Evolutionary conservation across 805 yeast genomes (phyloP), one percentile per base, ranked within the genome.

Genomic region (Ogataea minuta): DNA sequence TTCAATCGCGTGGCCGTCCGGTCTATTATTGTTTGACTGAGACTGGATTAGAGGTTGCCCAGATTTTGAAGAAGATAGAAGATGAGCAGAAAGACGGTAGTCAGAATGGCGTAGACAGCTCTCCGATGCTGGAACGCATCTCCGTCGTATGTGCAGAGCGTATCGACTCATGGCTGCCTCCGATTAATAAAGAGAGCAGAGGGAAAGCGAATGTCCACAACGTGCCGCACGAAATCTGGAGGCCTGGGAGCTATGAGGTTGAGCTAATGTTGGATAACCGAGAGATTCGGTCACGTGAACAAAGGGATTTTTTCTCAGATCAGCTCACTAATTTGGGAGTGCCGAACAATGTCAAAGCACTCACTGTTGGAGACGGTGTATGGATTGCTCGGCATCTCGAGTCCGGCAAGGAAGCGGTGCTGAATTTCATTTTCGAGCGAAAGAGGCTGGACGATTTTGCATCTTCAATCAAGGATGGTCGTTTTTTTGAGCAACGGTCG

Each of bases 401-500:
- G 0, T 74, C 85, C 0, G 71, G 74, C 1, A 72, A 73, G 37
- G 81, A 81, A 39, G 87, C 81, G 4, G 82, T 86, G 1, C 62
- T 93, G 12, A 84, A 91, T 57, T 81, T 77, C 45, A 83, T 93
- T n/a, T 73, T 91, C 31, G 99, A 93, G 64, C 70, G 99, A 26
- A 93, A 93, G 62, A 67, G 96, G 40, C 62, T 90, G 30, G 95
- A 87, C 56, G 99, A 93, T 68, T 71, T 93, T 52, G 84, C 84
- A 0, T 56, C 70, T 23, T 85, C 95, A 36, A 88, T 93, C 31
- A 73, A 75, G 44, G 99, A 93, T 62, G 96, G 96, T 2, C 66
- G 99, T 34, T 89, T 84, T 53, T 69, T 71, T 39, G 99, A 93
- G 57, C 99, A 93, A 57, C 90, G 91, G 56, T 64, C 72, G 12